phyloP scores from a whole-genome alignment of 1,284 basidiomycete genomes.

The Leucoagaricus sp. region DNA sequence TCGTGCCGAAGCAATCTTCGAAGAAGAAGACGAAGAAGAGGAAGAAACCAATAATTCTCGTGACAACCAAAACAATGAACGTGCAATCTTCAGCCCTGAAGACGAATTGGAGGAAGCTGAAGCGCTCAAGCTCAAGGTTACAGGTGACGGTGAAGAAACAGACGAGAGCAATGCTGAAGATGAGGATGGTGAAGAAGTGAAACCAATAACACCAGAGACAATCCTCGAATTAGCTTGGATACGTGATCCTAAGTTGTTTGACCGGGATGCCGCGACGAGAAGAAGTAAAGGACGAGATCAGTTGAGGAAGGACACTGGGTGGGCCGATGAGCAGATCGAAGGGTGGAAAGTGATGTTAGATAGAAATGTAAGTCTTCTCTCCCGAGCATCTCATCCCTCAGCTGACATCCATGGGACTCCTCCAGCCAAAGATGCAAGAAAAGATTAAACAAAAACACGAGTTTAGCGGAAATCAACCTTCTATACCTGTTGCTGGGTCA shows the following conservation, averaged over 20 bases:
- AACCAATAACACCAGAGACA: constrained; percentile 49
- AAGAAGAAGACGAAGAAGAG: constrained; percentile 57
- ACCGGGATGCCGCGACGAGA: constrained; percentile 72
- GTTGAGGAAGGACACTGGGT: constrained; percentile 17
- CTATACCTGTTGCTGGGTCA: constrained; percentile 20
- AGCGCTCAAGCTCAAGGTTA: constrained; percentile 20
- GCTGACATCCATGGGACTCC: background rate
- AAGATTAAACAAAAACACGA: constrained; percentile 72
- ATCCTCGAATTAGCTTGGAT: constrained; percentile 79
- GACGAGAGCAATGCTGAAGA: constrained; percentile 35
- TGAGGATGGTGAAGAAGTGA: constrained; percentile 36
- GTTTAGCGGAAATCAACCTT: constrained; percentile 62
- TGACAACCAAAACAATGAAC: constrained; percentile 31
- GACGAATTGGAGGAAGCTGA: constrained; percentile 46
- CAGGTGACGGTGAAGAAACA: constrained; percentile 40
- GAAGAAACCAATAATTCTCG: constrained; percentile 42
- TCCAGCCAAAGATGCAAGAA: constrained; percentile 68
- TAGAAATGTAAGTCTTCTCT: constrained; percentile 12
- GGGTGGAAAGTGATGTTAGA: constrained; percentile 19
- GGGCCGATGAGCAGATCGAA: constrained; percentile 19
- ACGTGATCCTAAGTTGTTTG: constrained; percentile 70
- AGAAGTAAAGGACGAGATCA: constrained; percentile 65
- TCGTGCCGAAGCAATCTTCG: constrained; percentile 69
- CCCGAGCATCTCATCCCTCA: constrained; percentile 1
- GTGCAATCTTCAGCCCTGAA: constrained; percentile 62